Evolutionary conservation across 208 protist species (phyloP).

Genomic region (Strigomonas culicis): DNA sequence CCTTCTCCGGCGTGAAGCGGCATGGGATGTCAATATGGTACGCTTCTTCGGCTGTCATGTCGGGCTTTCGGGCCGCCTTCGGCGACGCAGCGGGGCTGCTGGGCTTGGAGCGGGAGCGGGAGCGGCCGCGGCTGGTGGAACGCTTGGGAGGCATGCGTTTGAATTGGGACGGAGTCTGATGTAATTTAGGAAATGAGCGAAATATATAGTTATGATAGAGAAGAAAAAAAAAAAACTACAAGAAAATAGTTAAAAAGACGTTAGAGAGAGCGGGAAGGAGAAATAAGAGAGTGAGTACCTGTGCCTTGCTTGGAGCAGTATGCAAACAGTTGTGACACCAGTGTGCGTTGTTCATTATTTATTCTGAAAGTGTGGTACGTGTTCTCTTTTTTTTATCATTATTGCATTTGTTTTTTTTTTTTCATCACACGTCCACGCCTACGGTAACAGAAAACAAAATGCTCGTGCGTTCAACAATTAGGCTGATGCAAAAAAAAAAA

Average conservation of each 20-base stretch:
- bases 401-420: too few species aligned
- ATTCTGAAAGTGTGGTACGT: too few species aligned
- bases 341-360: too few species aligned
- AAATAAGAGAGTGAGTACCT: not conserved
- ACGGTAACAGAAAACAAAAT: slow-evolving; percentile 3
- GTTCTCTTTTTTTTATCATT: too few species aligned
- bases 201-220: slow-evolving; percentile 1
- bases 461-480: too few species aligned
- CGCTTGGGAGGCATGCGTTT: slow-evolving; percentile 39
- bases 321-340: too few species aligned
- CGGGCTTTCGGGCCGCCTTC: slow-evolving; percentile 4
- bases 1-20: slow-evolving; percentile 79
- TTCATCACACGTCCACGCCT: too few species aligned
- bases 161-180: not conserved
- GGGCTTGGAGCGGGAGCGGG: slow-evolving; percentile 31
- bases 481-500: slow-evolving; percentile 2
- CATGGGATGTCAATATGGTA: slow-evolving; percentile 46
- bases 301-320: too few species aligned
- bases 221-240: slow-evolving; percentile 10
- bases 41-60: slow-evolving; percentile 40
- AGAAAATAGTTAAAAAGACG: not conserved
- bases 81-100: not conserved
- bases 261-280: not conserved
- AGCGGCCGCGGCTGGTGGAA: slow-evolving; percentile 23
- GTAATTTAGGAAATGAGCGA: slow-evolving; percentile 4